phyloP scores from a whole-genome alignment of 768 basidiomycete species.

The Termitomyces sp. region DNA sequence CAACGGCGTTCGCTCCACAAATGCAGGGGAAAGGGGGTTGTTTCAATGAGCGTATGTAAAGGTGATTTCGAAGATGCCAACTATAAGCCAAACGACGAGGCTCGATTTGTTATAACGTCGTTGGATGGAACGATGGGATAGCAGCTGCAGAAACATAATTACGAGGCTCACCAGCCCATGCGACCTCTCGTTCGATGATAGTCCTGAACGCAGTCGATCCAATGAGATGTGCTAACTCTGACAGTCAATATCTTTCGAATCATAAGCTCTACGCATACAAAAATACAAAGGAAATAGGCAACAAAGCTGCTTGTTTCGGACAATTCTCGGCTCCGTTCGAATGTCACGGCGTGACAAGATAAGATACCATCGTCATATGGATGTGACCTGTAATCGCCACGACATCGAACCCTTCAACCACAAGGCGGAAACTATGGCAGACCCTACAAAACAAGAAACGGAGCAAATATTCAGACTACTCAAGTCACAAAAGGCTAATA shows the following conservation, averaged over 20 bases:
- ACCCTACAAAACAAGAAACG: slow-evolving; percentile 82
- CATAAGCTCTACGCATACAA: no score
- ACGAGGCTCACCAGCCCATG: no score
- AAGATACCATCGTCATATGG: slow-evolving; percentile 11
- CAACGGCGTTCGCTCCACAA: not conserved
- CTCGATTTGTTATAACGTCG: not conserved
- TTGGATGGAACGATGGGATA: no score
- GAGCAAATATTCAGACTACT: slow-evolving; percentile 82
- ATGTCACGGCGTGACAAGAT: slow-evolving; percentile 1
- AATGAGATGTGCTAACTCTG: no score
- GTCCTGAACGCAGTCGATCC: no score
- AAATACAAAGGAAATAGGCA: no score
- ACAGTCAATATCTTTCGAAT: no score
- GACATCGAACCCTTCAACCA: slow-evolving; percentile 24
- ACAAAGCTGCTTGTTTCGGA: no score
- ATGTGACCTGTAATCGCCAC: slow-evolving; percentile 21
- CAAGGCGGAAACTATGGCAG: slow-evolving; percentile 45
- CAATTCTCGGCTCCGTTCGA: no score
- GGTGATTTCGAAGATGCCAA: not conserved
- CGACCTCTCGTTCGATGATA: no score
- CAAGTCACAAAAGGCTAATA: slow-evolving; percentile 84
- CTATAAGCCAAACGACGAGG: not conserved
- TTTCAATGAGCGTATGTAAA: not conserved
- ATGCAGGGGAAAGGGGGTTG: not conserved
- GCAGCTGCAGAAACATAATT: no score